These are phyloP conservation scores for Acorus calamus DNA, from an alignment of 106 monocot species.

Conservation along the genomic window DNA sequence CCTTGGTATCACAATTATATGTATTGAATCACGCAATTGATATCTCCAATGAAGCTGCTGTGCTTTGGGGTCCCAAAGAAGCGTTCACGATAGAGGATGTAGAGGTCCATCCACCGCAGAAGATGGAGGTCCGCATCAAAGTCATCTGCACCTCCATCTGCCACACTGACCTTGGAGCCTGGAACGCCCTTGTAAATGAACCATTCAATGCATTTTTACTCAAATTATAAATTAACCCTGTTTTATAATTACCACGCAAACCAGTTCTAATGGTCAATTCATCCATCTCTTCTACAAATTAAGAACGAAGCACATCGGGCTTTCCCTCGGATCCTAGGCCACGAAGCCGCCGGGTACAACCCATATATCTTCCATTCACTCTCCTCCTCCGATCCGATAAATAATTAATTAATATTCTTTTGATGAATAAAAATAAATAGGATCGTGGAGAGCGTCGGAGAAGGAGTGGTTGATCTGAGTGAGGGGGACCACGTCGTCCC, in stretches of 20 bases:
- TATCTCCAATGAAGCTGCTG: conserved; percentile 31
- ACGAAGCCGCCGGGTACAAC: conserved; percentile 63
- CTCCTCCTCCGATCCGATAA: no score
- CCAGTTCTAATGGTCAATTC: no score
- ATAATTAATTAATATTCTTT: no score
- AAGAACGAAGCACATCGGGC: conserved; percentile 44
- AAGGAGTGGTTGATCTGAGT: conserved; percentile 51
- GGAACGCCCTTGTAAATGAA: conserved; percentile 43
- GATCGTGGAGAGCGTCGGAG: conserved; percentile 78
- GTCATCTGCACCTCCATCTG: conserved; percentile 69
- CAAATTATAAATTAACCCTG: no score
- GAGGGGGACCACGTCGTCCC: conserved; percentile 67
- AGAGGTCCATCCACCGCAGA: conserved; percentile 42
- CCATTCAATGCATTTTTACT: no score
- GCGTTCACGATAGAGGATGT: conserved; percentile 55
- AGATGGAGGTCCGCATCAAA: conserved; percentile 59
- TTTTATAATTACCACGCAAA: no score
- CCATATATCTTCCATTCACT: no score
- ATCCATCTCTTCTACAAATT: no score
- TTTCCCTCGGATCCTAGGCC: conserved; percentile 66
- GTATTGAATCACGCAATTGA: not conserved
- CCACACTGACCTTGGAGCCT: conserved; percentile 62
- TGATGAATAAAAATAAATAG: conserved; percentile 13
- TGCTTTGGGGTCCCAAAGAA: conserved; percentile 45
- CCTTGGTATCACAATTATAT: not conserved